Conservation (phyloP, 2,329 filamentous ascomycete genomes). For the Alternaria ethzedia region DNA sequence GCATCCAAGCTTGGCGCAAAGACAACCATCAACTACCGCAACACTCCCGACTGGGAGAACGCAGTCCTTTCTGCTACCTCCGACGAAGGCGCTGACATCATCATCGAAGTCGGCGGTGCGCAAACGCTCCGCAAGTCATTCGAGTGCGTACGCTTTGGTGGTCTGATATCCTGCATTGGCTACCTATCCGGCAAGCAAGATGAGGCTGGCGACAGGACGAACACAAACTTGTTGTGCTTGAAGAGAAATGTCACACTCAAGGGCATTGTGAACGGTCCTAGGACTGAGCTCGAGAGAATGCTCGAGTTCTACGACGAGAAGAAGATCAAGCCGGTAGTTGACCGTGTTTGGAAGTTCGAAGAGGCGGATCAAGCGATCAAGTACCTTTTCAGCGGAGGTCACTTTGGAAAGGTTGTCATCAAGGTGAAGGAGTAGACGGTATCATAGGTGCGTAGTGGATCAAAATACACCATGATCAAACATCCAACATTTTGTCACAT, state of each 20-base stretch:
- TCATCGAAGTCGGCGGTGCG: slow-evolving; percentile 60
- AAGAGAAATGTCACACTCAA: slow-evolving; percentile 61
- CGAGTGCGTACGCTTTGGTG: slow-evolving; percentile 52
- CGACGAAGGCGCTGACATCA: slow-evolving; percentile 54
- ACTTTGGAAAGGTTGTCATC: slow-evolving; percentile 51
- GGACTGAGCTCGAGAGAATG: slow-evolving; percentile 58
- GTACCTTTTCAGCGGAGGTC: slow-evolving; percentile 41
- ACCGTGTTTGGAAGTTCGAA: slow-evolving; percentile 49
- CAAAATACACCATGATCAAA: too few species aligned
- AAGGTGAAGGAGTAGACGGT: slow-evolving; percentile 32
- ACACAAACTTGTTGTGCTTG: slow-evolving; percentile 65
- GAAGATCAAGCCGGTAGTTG: slow-evolving; percentile 51
- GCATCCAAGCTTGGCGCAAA: slow-evolving; percentile 64
- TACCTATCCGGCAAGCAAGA: slow-evolving; percentile 63
- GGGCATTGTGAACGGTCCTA: slow-evolving; percentile 68
- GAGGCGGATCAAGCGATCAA: slow-evolving; percentile 37
- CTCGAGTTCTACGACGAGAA: slow-evolving; percentile 51
- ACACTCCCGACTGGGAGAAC: slow-evolving; percentile 64
- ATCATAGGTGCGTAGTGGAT: background rate
- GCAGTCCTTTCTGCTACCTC: slow-evolving; percentile 58
- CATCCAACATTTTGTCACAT: too few species aligned
- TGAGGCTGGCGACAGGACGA: slow-evolving; percentile 59
- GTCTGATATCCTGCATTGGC: slow-evolving; percentile 50
- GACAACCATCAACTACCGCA: slow-evolving; percentile 67
- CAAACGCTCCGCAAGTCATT: slow-evolving; percentile 56